Evolutionary conservation across 2,329 filamentous ascomycete species (phyloP).

Genomic region (Cladophialophora exuberans): DNA sequence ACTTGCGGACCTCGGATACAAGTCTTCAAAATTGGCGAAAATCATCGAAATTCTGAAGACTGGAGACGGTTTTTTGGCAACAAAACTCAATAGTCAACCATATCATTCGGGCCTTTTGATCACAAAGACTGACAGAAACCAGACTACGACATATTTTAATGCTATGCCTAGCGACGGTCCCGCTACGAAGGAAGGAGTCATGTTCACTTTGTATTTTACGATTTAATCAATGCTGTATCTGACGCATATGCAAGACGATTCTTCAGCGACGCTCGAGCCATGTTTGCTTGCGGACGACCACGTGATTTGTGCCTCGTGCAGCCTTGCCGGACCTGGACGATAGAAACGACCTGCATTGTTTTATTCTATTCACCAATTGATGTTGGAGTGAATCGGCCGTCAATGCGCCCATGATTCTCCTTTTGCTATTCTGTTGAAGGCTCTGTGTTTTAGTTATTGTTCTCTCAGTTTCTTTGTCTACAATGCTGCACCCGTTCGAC

Average conservation of each 20-base stretch:
- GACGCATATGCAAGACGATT: background rate
- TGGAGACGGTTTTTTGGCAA: constrained; percentile 28
- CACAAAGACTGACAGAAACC: constrained; percentile 2
- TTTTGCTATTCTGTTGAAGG: background rate
- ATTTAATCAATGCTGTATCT: background rate
- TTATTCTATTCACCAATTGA: background rate
- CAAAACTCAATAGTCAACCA: background rate
- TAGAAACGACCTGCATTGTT: background rate
- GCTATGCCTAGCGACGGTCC: background rate
- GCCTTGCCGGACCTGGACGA: too few relatives aligned
- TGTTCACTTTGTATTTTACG: background rate
- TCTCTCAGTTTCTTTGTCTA: constrained; percentile 6
- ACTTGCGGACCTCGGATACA: constrained; percentile 1
- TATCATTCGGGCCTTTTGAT: background rate
- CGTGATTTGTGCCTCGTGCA: background rate
- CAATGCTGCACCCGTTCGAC: constrained; percentile 6
- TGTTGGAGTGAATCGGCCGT: background rate
- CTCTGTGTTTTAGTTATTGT: constrained; percentile 12
- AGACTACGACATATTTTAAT: background rate
- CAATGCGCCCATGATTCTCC: background rate
- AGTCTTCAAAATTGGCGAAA: constrained; percentile 9
- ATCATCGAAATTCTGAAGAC: constrained; percentile 25
- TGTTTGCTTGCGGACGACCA: constrained; percentile 1
- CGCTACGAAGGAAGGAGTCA: background rate
- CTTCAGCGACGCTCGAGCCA: background rate